Evolutionary conservation across 1,284 basidiomycete species (phyloP), one percentile per base, ranked within the genome.

Genomic region (Puccinia coronata): DNA sequence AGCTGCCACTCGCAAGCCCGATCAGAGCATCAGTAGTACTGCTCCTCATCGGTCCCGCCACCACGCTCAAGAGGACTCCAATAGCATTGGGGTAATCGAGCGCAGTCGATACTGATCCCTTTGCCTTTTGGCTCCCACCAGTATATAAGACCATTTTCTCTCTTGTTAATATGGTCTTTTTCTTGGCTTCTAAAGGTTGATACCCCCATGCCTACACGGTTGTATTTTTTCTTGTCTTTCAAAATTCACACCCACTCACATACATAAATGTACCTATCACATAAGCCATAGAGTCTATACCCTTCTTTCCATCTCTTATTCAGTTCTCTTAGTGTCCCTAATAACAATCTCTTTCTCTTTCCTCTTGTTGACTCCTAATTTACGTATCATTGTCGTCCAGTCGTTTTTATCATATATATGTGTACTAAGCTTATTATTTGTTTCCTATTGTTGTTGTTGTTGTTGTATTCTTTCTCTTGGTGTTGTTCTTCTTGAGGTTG

Each of bases 41-140:
- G 20, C 71, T 39, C 14, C 36, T 43, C 49, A 53, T 34, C 28
- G 39, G n/a, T 36, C 34, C 20, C 71, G 55, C 43, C 53, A 55
- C 23, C 69, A 53, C 8, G 23, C 49, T 25, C 31, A 53, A 8
- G 70, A 53, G 28, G 49, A 72, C 28, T 72, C 70, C 34, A 53
- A 31, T n/a, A 59, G 41, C 31, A 3, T 74, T 25, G 28, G 34
- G 16, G 41, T 59, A 36, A 23, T 74, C 39, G 57, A 57, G n/a
- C 72, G 57, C 18, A 61, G 55, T 74, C 57, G 55, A 23, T 74
- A 53, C 34, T 59, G 55, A 59, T 41, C 55, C 36, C 41, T 9
- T 61, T 34, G 25, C 39, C 9, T 47, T 71, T 71, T n/a, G 16
- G 31, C 20, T 43, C 23, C 36, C 41, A 55, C 34, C 69, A 49